A percentile compares a stretch with the other conserved stretches of the same genome.
phyloP scores from a whole-genome alignment of 805 yeast species.

The Nakazawaea peltata region DNA sequence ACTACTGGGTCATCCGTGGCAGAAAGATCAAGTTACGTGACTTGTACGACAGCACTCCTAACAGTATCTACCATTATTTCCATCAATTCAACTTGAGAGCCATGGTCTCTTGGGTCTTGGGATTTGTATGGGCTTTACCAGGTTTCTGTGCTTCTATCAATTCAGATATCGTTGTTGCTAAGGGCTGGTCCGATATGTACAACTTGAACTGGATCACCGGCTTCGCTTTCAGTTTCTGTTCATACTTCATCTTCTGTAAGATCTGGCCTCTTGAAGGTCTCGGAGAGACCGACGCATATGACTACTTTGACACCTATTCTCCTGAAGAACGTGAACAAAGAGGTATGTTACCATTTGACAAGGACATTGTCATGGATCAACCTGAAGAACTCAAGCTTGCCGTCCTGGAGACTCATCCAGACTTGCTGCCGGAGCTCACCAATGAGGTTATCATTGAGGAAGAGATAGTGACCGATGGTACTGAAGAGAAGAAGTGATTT shows the following conservation, averaged over 20 bases:
- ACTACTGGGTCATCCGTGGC: constrained; percentile 30
- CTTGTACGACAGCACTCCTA: constrained; percentile 23
- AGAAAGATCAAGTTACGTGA: constrained; percentile 31
- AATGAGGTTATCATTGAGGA: background rate
- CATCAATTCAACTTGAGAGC: constrained; percentile 37
- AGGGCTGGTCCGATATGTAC: constrained; percentile 38
- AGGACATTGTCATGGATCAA: background rate
- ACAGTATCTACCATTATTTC: constrained; percentile 28
- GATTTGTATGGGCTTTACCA: constrained; percentile 41
- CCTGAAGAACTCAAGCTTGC: constrained; percentile 3
- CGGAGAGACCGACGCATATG: constrained; percentile 26
- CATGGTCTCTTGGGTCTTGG: constrained; percentile 27
- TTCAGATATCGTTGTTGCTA: constrained; percentile 5
- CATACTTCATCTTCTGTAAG: constrained; percentile 25
- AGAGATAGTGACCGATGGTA: background rate
- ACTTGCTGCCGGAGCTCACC: constrained; percentile 1
- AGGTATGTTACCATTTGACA: constrained; percentile 20
- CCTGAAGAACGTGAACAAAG: constrained; percentile 22
- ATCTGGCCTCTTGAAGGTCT: constrained; percentile 28
- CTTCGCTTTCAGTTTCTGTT: constrained; percentile 40
- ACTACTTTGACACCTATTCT: constrained; percentile 23
- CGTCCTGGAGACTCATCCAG: constrained; percentile 2
- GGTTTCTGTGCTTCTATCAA: constrained; percentile 30
- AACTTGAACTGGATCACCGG: constrained; percentile 62
- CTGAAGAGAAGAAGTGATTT: too few relatives aligned